A percentile compares a stretch with the other conserved stretches of the same genome.
These are phyloP conservation scores for Achaetomium macrosporum DNA, from an alignment of 2,329 filamentous ascomycete genomes.

Conservation along the genomic window DNA sequence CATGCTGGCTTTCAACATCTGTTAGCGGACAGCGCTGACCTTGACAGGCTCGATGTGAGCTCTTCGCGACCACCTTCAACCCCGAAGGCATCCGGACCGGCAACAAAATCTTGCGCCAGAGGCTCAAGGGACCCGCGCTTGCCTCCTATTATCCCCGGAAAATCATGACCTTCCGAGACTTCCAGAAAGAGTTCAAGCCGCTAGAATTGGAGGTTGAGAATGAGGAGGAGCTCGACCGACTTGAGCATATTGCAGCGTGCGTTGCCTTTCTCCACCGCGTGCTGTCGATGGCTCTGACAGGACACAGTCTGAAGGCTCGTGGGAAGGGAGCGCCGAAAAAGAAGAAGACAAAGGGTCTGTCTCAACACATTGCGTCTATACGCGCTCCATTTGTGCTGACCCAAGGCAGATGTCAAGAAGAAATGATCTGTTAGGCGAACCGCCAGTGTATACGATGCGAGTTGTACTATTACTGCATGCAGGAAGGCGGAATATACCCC, in stretches of 20 bases:
- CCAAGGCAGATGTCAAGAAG: conserved; percentile 36
- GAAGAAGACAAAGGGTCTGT: conserved; percentile 57
- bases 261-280: conserved; percentile 22
- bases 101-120: conserved; percentile 86
- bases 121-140: conserved; percentile 75
- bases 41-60: conserved; percentile 72
- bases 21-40: conserved; percentile 5
- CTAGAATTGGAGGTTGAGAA: conserved; percentile 61
- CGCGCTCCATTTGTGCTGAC: conserved; percentile 27
- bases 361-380: not conserved
- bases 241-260: conserved; percentile 66
- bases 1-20: not conserved
- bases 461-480: conserved; percentile 22
- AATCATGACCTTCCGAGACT: conserved; percentile 63
- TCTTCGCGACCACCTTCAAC: conserved; percentile 91
- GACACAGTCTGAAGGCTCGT: conserved; percentile 61
- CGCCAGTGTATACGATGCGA: conserved; percentile 1
- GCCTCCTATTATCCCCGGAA: conserved; percentile 84
- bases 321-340: conserved; percentile 88
- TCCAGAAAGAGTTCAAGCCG: conserved; percentile 63
- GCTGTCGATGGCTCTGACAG: conserved; percentile 15
- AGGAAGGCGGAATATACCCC: conserved; percentile 18
- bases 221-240: conserved; percentile 70
- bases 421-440: conserved; percentile 17
- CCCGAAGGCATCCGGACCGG: conserved; percentile 75